A percentile compares a stretch with the other conserved stretches of the same genome.
Conservation (phyloP, 2,329 filamentous ascomycete genomes). For the Pseudogymnoascus sp. region DNA sequence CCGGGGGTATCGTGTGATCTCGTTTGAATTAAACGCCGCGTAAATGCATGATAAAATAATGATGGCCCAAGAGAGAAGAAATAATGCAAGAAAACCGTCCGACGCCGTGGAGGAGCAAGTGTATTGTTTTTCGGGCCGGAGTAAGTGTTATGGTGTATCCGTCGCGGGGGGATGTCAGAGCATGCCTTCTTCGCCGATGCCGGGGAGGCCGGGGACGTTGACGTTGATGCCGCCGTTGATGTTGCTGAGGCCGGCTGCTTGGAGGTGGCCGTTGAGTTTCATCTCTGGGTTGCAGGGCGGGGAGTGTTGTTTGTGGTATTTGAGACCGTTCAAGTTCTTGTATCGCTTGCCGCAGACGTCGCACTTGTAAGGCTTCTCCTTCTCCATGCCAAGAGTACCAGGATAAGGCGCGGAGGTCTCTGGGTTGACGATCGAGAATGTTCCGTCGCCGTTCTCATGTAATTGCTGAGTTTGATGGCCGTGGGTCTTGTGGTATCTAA, state of each 20-base stretch:
- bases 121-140: neutral
- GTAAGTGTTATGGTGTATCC: neutral
- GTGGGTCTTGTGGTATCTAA: slow-evolving; percentile 65
- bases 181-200: slow-evolving; percentile 46
- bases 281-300: slow-evolving; percentile 84
- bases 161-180: slow-evolving; percentile 20
- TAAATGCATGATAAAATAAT: slow-evolving; percentile 4
- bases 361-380: slow-evolving; percentile 97
- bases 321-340: slow-evolving; percentile 97
- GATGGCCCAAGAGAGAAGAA: neutral
- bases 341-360: slow-evolving; percentile 96
- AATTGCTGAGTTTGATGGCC: slow-evolving; percentile 95
- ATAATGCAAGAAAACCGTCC: neutral
- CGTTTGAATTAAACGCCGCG: slow-evolving; percentile 3
- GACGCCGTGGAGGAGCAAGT: neutral
- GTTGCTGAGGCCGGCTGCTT: slow-evolving; percentile 28
- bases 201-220: slow-evolving; percentile 38
- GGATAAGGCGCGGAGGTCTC: slow-evolving; percentile 91
- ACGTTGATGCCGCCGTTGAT: slow-evolving; percentile 26
- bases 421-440: slow-evolving; percentile 96
- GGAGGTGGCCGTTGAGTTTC: slow-evolving; percentile 35
- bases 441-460: slow-evolving; percentile 93
- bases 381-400: slow-evolving; percentile 98
- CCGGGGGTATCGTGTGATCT: slow-evolving; percentile 6
- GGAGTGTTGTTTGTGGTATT: slow-evolving; percentile 84